Evolutionary conservation across 2,329 filamentous ascomycete species (phyloP).

Genomic region (Penicillium sp.): DNA sequence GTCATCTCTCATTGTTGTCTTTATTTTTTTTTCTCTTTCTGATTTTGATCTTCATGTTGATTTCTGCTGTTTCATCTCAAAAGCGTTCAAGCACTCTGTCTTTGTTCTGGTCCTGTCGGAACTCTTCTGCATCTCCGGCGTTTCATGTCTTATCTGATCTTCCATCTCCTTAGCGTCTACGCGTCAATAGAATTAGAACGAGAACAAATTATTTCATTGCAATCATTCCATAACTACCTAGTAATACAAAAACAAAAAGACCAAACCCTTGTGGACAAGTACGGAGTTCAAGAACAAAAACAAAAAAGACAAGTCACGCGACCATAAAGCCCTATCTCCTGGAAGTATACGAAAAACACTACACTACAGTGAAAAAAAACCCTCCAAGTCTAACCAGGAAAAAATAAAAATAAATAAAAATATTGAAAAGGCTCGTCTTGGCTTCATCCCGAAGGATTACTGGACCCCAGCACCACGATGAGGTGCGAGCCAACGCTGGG

Average conservation of each 20-base stretch:
- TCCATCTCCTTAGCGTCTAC: not conserved
- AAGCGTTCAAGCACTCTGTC: conserved; percentile 10
- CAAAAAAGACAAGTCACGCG: not conserved
- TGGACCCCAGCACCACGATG: conserved; percentile 16
- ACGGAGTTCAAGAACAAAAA: not conserved
- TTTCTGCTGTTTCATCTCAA: not conserved
- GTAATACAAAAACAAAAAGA: not conserved
- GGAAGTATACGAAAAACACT: not conserved
- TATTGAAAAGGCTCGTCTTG: conserved; percentile 8
- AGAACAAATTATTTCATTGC: not conserved
- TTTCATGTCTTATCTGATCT: not conserved
- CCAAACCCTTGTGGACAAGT: not conserved
- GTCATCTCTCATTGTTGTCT: not conserved
- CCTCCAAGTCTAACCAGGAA: not conserved
- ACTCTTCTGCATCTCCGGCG: not conserved
- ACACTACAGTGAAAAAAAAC: not conserved
- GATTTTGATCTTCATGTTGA: not conserved
- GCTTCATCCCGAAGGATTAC: conserved; percentile 14
- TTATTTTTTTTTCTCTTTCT: not conserved
- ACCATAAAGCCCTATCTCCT: not conserved
- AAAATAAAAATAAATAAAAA: no score
- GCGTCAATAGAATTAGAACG: conserved; percentile 5
- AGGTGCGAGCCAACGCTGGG: conserved; percentile 14
- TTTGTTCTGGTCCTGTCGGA: not conserved
- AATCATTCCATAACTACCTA: not conserved